Conservation (phyloP, 371 early-diverging fungal species). For the Syncephalastrum racemosum region DNA sequence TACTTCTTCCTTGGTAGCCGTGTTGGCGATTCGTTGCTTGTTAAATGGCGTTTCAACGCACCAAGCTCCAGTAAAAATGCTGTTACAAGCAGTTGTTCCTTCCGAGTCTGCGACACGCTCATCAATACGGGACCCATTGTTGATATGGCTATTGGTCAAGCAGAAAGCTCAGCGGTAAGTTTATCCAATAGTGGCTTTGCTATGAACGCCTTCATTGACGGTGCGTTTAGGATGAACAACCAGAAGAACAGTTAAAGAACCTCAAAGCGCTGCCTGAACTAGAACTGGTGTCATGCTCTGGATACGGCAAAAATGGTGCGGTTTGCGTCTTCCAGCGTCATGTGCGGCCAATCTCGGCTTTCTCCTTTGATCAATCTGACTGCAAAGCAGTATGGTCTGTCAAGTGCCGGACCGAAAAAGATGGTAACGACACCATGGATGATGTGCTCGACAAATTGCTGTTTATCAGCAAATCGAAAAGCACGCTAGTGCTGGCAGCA, state of each 20-base stretch:
- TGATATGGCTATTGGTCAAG: conserved; percentile 75
- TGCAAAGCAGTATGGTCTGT: conserved; percentile 71
- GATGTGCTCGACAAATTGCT: conserved; percentile 59
- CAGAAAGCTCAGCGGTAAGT: conserved; percentile 31
- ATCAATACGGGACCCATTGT: conserved; percentile 80
- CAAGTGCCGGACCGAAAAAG: conserved; percentile 54
- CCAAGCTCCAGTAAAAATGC: no score
- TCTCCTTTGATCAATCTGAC: conserved; percentile 67
- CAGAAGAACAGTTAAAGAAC: neutral
- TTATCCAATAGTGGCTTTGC: neutral
- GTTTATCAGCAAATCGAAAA: conserved; percentile 67
- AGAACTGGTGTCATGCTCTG: conserved; percentile 83
- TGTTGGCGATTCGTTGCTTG: conserved; percentile 77
- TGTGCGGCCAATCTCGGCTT: conserved; percentile 73
- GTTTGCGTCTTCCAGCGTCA: conserved; percentile 81
- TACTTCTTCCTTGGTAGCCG: conserved; percentile 83
- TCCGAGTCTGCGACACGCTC: conserved; percentile 77
- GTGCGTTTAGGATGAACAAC: neutral
- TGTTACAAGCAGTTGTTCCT: conserved; percentile 21
- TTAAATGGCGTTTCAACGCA: conserved; percentile 54
- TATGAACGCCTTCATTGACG: neutral
- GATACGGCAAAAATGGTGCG: conserved; percentile 73
- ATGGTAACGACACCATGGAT: conserved; percentile 9
- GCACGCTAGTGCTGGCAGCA: conserved; percentile 73
- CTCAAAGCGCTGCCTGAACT: conserved; percentile 46